Percentiles rank a stretch among this genome's conserved stretches.
Evolutionary conservation across 208 protist genomes (phyloP).

Genomic region (Leishmania tropica): DNA sequence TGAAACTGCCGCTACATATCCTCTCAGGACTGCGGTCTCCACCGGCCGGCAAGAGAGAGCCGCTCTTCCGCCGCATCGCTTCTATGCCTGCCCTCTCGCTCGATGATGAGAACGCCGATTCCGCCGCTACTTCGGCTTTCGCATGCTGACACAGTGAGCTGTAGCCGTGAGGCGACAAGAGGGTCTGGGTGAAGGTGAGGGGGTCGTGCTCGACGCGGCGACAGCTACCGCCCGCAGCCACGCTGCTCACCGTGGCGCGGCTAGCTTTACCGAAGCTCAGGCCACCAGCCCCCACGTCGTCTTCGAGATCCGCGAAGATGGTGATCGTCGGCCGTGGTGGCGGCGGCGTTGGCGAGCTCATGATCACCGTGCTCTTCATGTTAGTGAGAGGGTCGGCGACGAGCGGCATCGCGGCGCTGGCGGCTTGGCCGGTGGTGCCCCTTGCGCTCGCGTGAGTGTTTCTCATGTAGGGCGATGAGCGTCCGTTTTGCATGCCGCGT

Average conservation of each 20-base stretch:
- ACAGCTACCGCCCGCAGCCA: background rate
- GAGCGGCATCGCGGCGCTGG: background rate
- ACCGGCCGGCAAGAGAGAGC: background rate
- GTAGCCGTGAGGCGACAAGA: constrained; percentile 29
- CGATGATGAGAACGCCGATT: background rate
- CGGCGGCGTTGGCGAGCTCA: background rate
- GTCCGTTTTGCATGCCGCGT: background rate
- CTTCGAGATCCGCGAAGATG: constrained; percentile 51
- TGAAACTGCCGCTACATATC: background rate
- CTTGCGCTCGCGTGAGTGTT: background rate
- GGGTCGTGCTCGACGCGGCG: background rate
- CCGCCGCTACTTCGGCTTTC: constrained; percentile 5
- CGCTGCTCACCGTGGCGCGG: background rate
- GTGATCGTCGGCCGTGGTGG: constrained; percentile 37
- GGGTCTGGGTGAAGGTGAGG: constrained; percentile 23
- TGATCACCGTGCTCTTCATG: background rate
- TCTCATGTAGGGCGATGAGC: background rate
- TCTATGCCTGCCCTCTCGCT: background rate
- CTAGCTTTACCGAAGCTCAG: background rate
- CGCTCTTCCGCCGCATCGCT: background rate
- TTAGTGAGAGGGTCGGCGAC: background rate
- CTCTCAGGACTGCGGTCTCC: background rate
- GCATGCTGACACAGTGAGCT: constrained; percentile 17
- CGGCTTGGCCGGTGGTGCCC: background rate
- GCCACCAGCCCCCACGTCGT: constrained; percentile 5